Evolutionary conservation across 2,329 filamentous ascomycete species (phyloP).

Genomic region (Fusarium sp.): DNA sequence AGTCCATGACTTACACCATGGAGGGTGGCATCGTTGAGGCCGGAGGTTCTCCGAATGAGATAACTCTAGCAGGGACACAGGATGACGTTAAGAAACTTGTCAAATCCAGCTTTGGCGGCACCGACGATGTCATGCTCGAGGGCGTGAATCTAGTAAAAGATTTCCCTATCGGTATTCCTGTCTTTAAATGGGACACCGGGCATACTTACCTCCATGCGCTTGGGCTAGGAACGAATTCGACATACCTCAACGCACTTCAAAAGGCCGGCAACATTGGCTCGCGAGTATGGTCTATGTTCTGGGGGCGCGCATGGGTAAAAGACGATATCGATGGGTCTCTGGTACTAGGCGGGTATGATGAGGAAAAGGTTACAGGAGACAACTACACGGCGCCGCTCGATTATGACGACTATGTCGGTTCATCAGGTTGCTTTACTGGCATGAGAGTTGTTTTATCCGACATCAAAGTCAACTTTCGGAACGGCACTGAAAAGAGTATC

Average conservation of each 20-base stretch:
- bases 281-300: conserved; percentile 56
- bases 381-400: conserved; percentile 50
- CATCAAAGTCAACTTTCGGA: conserved; percentile 49
- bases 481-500: conserved; percentile 49
- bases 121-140: conserved; percentile 36
- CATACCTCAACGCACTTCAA: conserved; percentile 49
- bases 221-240: conserved; percentile 52
- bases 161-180: conserved; percentile 50
- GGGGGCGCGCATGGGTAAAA: conserved; percentile 53
- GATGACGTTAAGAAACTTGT: conserved; percentile 45
- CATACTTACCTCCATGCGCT: conserved; percentile 50
- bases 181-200: conserved; percentile 48
- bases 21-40: conserved; percentile 32
- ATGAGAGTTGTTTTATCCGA: conserved; percentile 46
- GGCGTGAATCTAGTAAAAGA: conserved; percentile 5
- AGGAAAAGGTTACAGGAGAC: conserved; percentile 50
- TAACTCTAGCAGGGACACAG: conserved; percentile 34
- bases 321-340: conserved; percentile 51
- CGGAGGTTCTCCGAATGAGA: conserved; percentile 39
- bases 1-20: conserved; percentile 31
- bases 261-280: conserved; percentile 46
- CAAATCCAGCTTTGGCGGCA: conserved; percentile 40
- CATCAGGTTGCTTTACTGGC: conserved; percentile 40
- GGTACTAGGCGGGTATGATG: conserved; percentile 54
- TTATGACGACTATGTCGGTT: conserved; percentile 33